phyloP scores from a whole-genome alignment of 2,329 filamentous ascomycete species.

The Cladosporium velox region DNA sequence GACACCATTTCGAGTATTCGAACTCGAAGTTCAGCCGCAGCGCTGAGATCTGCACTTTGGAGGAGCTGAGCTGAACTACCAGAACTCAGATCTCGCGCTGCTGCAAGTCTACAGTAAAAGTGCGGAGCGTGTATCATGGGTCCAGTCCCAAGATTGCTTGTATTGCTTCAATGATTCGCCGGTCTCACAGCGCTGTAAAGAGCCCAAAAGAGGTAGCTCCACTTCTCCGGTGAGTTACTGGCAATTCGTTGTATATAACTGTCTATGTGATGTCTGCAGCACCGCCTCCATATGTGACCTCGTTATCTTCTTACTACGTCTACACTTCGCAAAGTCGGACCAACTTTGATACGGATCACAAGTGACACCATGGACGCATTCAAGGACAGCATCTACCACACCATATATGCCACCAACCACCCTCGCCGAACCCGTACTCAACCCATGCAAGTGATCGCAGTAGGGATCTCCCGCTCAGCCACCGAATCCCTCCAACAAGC shows the following conservation, averaged over 20 bases:
- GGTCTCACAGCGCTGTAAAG: background rate
- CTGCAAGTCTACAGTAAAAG: background rate
- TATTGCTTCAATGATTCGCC: background rate
- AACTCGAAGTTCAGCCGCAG: background rate
- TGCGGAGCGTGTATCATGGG: background rate
- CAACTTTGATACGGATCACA: background rate
- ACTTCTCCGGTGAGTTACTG: background rate
- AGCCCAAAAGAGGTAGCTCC: background rate
- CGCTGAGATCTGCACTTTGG: background rate
- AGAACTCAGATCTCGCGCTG: background rate
- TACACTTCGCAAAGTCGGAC: background rate
- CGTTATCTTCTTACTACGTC: background rate
- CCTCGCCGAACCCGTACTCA: background rate
- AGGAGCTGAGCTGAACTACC: background rate
- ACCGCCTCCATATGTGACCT: background rate
- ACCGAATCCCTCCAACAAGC: slow-evolving; percentile 20
- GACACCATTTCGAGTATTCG: background rate
- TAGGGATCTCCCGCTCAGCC: slow-evolving; percentile 25
- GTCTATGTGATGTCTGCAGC: background rate
- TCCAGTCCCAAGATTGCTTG: background rate
- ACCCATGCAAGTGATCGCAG: slow-evolving; percentile 25
- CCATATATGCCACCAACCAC: slow-evolving; percentile 5
- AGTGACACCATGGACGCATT: background rate
- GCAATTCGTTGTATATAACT: background rate
- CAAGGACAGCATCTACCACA: slow-evolving; percentile 8